Evolutionary conservation across 2,329 filamentous ascomycete genomes (phyloP).

Genomic region (Colletotrichum karsti): DNA sequence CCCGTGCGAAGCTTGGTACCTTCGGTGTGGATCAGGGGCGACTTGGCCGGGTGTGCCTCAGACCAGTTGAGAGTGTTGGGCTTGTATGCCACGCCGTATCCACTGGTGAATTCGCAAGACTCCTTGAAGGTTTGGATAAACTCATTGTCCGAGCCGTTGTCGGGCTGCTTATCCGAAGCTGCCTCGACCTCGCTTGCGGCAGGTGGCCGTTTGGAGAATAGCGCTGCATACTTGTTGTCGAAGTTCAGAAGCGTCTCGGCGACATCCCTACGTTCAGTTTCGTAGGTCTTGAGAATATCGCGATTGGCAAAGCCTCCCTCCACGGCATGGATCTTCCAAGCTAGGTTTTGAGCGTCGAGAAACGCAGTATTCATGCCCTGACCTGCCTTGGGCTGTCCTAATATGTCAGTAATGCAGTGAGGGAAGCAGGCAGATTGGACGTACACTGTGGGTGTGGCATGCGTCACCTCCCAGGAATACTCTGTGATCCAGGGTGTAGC

Average conservation of each 20-base stretch:
- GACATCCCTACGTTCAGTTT: constrained; percentile 83
- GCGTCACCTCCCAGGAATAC: constrained; percentile 81
- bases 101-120: constrained; percentile 89
- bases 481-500: constrained; percentile 72
- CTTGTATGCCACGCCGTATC: constrained; percentile 88
- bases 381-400: constrained; percentile 74
- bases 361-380: constrained; percentile 86
- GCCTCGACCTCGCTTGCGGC: constrained; percentile 77
- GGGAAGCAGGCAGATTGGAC: too few relatives aligned
- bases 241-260: constrained; percentile 87
- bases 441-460: constrained; percentile 80
- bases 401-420: background rate
- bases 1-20: constrained; percentile 76
- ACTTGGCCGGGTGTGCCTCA: constrained; percentile 74
- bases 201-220: constrained; percentile 84
- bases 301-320: constrained; percentile 83
- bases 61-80: constrained; percentile 89
- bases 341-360: constrained; percentile 85
- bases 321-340: constrained; percentile 95
- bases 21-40: constrained; percentile 72
- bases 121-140: constrained; percentile 93
- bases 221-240: constrained; percentile 87
- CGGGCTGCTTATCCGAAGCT: constrained; percentile 55
- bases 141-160: constrained; percentile 68
- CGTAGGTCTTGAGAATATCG: constrained; percentile 83